phyloP scores from a whole-genome alignment of 2,329 filamentous ascomycete species.

The Aschersonia sp. region DNA sequence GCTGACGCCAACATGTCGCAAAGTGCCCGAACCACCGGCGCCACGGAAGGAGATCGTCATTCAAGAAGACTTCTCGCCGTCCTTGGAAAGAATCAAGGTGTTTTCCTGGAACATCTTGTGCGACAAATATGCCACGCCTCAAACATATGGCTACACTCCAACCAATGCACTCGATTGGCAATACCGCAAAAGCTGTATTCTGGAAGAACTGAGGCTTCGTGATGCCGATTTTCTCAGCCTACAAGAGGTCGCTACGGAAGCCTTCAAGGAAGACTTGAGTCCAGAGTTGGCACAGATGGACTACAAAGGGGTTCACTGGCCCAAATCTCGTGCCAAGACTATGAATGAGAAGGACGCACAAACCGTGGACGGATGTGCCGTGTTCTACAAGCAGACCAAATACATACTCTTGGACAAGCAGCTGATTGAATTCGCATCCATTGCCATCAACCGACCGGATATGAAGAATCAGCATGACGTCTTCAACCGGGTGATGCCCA shows the following conservation, averaged over 20 bases:
- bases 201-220: constrained; percentile 65
- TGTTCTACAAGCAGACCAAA: constrained; percentile 93
- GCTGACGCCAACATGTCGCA: neutral
- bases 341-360: constrained; percentile 84
- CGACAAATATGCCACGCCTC: constrained; percentile 77
- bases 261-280: constrained; percentile 82
- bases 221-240: constrained; percentile 84
- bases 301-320: constrained; percentile 90
- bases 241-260: constrained; percentile 86
- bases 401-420: constrained; percentile 91
- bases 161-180: constrained; percentile 74
- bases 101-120: constrained; percentile 94
- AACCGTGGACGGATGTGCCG: constrained; percentile 88
- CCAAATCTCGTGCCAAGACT: constrained; percentile 77
- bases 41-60: constrained; percentile 70
- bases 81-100: constrained; percentile 62
- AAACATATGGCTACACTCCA: constrained; percentile 83
- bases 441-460: constrained; percentile 86
- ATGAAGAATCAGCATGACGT: constrained; percentile 97
- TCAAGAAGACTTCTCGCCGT: constrained; percentile 45
- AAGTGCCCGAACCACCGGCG: constrained; percentile 64
- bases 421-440: constrained; percentile 79
- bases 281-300: constrained; percentile 74
- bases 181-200: constrained; percentile 67
- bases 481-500: constrained; percentile 96